Percentiles rank a stretch among this genome's conserved stretches.
These are phyloP conservation scores for Salix purpurea DNA, from an alignment of 345 rosid genomes.

Conservation along the genomic window DNA sequence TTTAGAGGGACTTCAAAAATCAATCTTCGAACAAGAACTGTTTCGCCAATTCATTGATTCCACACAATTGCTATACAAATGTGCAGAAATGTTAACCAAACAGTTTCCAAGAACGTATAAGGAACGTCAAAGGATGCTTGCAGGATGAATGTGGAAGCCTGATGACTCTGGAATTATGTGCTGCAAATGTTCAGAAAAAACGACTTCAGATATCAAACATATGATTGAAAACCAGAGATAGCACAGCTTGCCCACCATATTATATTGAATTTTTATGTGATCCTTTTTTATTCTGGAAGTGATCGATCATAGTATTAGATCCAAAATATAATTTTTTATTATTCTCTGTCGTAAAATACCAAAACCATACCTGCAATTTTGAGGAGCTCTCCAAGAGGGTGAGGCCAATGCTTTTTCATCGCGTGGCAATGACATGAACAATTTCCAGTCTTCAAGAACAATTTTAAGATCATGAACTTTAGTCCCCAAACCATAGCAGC, in stretches of 20 bases:
- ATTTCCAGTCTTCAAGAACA: slow-evolving; percentile 62
- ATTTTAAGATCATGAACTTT: slow-evolving; percentile 56
- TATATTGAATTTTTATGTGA: background rate
- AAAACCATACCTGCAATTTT: slow-evolving; percentile 41
- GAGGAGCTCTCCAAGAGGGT: slow-evolving; percentile 57
- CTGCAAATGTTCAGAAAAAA: background rate
- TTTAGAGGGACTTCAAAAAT: background rate
- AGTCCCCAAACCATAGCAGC: slow-evolving; percentile 58
- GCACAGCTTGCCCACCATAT: background rate
- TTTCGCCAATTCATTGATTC: background rate
- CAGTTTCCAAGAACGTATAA: background rate
- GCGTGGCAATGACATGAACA: slow-evolving; percentile 27
- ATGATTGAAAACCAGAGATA: background rate
- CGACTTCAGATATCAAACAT: background rate
- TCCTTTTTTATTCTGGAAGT: background rate
- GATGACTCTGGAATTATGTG: background rate
- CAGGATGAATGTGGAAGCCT: background rate
- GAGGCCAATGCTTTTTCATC: slow-evolving; percentile 6
- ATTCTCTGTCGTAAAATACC: background rate
- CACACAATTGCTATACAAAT: background rate
- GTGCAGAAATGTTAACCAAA: background rate
- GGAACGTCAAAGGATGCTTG: background rate
- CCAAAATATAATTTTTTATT: too few relatives aligned
- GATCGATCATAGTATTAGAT: background rate
- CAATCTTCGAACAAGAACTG: background rate